Evolutionary conservation across 225 moss, liverwort and hornwort species (phyloP).

Genomic region (Bryoerythrophyllum caledonicum): DNA sequence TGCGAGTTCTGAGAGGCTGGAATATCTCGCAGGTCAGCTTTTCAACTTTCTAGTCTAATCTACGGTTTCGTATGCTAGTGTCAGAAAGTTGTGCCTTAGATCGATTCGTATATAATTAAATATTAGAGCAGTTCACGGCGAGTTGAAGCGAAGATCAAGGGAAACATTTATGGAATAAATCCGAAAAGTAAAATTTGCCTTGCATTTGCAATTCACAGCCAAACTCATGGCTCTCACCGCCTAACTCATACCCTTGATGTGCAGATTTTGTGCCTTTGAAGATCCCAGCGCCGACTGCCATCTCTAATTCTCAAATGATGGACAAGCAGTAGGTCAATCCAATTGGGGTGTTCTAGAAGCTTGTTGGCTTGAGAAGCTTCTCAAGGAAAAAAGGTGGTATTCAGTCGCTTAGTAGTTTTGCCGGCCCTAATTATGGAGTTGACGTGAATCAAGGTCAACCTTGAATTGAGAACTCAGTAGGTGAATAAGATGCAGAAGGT

Average conservation of each 20-base stretch:
- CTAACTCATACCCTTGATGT: too few relatives aligned
- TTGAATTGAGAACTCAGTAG: background rate
- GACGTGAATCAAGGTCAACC: background rate
- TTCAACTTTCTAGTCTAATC: background rate
- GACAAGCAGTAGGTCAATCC: slow-evolving; percentile 26
- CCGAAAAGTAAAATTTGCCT: too few relatives aligned
- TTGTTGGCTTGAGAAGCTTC: background rate
- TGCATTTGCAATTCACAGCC: too few relatives aligned
- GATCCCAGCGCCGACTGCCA: slow-evolving; percentile 23
- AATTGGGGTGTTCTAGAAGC: background rate
- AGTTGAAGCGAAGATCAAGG: too few relatives aligned
- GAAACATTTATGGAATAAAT: too few relatives aligned
- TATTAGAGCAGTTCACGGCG: too few relatives aligned
- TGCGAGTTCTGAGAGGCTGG: slow-evolving; percentile 49
- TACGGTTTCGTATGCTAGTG: background rate
- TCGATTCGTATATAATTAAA: too few relatives aligned
- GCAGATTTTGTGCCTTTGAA: slow-evolving; percentile 42
- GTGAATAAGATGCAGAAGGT: background rate
- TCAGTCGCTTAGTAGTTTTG: background rate
- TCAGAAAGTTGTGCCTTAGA: too few relatives aligned
- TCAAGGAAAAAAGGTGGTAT: background rate
- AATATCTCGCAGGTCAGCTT: slow-evolving; percentile 50
- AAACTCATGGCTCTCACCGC: too few relatives aligned
- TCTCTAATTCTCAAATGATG: slow-evolving; percentile 12
- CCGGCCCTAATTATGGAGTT: background rate